Evolutionary conservation across 225 moss, liverwort and hornwort species (phyloP).

Genomic region (Polytrichum commune): DNA sequence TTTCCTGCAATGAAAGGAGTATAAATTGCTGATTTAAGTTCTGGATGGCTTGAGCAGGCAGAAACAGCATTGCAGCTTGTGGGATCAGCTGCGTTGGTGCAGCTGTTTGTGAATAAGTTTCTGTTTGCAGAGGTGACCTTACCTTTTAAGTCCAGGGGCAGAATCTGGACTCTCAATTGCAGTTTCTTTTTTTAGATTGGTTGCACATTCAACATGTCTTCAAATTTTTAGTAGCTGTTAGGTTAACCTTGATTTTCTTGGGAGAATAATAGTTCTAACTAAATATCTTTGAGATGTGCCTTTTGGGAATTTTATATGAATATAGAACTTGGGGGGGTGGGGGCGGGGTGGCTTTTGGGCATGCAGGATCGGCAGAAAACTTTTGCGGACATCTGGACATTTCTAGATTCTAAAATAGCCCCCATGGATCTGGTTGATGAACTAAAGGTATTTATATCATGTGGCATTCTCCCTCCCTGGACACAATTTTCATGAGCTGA

Average conservation of each 20-base stretch:
- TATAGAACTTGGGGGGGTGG: not conserved
- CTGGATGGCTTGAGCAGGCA: constrained; percentile 46
- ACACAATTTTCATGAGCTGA: no score
- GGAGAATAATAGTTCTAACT: no score
- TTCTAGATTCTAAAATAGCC: constrained; percentile 87
- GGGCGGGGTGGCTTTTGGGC: not conserved
- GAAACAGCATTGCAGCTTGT: constrained; percentile 87
- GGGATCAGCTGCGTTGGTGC: constrained; percentile 83
- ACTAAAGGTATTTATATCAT: constrained; percentile 50
- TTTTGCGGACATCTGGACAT: constrained; percentile 47
- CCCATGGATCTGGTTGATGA: constrained; percentile 78
- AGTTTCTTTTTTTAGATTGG: no score
- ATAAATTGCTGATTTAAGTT: not conserved
- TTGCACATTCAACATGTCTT: no score
- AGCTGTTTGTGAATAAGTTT: constrained; percentile 79
- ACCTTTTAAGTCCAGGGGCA: not conserved
- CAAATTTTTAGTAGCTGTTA: no score
- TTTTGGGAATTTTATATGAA: not conserved
- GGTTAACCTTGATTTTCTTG: no score
- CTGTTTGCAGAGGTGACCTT: constrained; percentile 82
- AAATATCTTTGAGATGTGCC: no score
- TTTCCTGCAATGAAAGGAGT: no score
- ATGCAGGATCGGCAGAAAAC: constrained; percentile 82
- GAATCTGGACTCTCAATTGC: no score
- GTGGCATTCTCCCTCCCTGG: no score